Evolutionary conservation across 129 eudicot species (phyloP).

Genomic region (Ambrosia artemisiifolia): DNA sequence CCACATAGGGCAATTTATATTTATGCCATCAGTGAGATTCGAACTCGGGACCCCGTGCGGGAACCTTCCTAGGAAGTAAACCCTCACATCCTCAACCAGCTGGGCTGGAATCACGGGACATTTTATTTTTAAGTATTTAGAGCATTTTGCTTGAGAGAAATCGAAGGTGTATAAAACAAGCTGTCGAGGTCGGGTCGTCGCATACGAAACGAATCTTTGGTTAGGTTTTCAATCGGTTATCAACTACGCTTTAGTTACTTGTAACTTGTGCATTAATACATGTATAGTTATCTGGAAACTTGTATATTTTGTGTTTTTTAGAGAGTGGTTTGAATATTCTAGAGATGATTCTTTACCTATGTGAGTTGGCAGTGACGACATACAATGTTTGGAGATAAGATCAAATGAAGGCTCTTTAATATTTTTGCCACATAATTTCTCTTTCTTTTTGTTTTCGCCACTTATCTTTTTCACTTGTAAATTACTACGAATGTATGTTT

Average conservation of each 20-base stretch:
- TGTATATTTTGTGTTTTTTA: constrained; percentile 9
- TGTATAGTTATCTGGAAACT: constrained; percentile 1
- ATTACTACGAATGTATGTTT: neutral
- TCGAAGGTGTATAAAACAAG: constrained; percentile 32
- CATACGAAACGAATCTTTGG: constrained; percentile 62
- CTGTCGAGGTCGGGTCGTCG: constrained; percentile 82
- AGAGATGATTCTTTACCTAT: constrained; percentile 46
- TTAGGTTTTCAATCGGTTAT: neutral
- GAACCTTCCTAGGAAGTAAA: too few species aligned
- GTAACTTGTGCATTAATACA: neutral
- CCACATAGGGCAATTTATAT: too few species aligned
- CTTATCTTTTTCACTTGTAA: neutral
- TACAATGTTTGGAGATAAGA: constrained; percentile 47
- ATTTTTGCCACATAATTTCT: constrained; percentile 13
- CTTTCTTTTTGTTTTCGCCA: neutral
- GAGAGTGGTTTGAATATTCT: constrained; percentile 60
- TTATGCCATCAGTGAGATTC: too few species aligned
- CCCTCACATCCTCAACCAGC: too few species aligned
- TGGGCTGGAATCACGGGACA: too few species aligned
- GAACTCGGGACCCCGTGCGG: too few species aligned
- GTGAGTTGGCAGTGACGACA: constrained; percentile 59
- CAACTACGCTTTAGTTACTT: neutral
- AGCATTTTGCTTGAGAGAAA: constrained; percentile 15
- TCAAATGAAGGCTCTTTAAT: constrained; percentile 22
- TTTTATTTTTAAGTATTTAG: neutral